Base-by-base conservation (phyloP, 2,329 filamentous ascomycete species). In the Simplicillium aogashimaense region DNA sequence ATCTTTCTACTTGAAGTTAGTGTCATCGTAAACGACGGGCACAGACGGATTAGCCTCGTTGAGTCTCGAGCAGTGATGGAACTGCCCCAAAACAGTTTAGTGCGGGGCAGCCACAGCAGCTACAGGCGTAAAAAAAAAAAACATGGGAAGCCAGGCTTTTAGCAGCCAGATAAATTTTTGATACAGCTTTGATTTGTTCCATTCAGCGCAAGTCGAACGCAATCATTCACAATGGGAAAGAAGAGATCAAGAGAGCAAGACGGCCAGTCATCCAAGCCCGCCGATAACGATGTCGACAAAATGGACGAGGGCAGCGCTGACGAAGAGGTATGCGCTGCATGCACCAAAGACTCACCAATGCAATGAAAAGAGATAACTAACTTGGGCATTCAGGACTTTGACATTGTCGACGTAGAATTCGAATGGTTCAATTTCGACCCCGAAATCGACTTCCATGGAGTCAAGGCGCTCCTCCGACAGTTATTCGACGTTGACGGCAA, bases 361-460 rank as follows among this genome's bases (percentile, higher is more conserved):
- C 4, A 10, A 15, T 20, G 33, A 35, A 6, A n/a, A n/a, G n/a
- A 28, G 4, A 32, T 20, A 20, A 38, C 41, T 49, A 30, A 48
- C 29, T 31, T n/a, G 3, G 31, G 10, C 40, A 34, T 29, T 6
- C 40, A 94, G 86, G 86, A 95, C 54, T 83, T 88, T 55, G 85
- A 95, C 57, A 83, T 90, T 60, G 79, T 98, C 49, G 83, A 97
- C 57, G 88, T 97, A 43, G 90, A 97, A 49, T 98, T 98, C 55
- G 92, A 98, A 67, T 97, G 88, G 85, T 98, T 97, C 68, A 94
- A 95, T 64, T 94, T 90, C 46, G 83, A 92, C 52, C 73, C 85
- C 2, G 78, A 84, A 7, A 74, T 94, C 52, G 92, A 98, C 63
- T 97, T 97, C 63, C 90, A 97, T 64, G 92, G 92, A 43, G 76